A percentile compares a stretch with the other conserved stretches of the same genome.
Evolutionary conservation across 495 filamentous ascomycete genomes (phyloP).

Genomic region (Hyaloscypha bicolor): DNA sequence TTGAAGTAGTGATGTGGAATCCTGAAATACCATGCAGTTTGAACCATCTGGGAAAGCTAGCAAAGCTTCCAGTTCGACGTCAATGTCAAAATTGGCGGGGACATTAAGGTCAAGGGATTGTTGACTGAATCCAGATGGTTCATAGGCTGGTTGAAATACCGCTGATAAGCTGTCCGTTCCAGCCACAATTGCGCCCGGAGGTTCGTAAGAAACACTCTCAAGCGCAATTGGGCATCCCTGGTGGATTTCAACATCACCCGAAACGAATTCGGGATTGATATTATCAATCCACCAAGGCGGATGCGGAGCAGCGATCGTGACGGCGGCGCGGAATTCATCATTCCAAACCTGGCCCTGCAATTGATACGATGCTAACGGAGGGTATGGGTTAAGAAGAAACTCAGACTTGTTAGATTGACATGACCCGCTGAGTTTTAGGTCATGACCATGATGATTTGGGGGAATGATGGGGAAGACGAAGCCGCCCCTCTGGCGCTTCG

Average conservation of each 20-base stretch:
- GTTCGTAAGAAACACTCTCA: no score
- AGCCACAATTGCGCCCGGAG: no score
- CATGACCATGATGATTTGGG: conserved; percentile 9
- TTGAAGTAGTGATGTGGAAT: conserved; percentile 1
- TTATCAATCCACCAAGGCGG: no score
- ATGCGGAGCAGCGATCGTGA: conserved; percentile 1
- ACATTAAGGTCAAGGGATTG: neutral
- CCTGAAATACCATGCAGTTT: conserved; percentile 1
- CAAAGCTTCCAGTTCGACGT: neutral
- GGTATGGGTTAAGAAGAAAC: conserved; percentile 13
- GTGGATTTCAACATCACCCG: no score
- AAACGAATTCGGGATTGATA: no score
- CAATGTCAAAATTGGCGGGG: conserved; percentile 7
- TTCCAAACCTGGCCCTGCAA: conserved; percentile 7
- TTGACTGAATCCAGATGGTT: conserved; percentile 3
- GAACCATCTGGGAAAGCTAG: conserved; percentile 7
- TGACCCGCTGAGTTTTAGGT: conserved; percentile 14
- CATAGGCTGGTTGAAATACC: conserved; percentile 7
- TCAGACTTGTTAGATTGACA: conserved; percentile 15
- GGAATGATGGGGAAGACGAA: conserved; percentile 11
- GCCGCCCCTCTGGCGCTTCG: neutral
- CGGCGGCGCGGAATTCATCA: conserved; percentile 6
- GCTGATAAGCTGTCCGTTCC: conserved; percentile 3
- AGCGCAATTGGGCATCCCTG: no score
- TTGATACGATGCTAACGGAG: neutral